Evolutionary conservation across 2,329 filamentous ascomycete genomes (phyloP).

Genomic region (Arthrobotrys megalospora): DNA sequence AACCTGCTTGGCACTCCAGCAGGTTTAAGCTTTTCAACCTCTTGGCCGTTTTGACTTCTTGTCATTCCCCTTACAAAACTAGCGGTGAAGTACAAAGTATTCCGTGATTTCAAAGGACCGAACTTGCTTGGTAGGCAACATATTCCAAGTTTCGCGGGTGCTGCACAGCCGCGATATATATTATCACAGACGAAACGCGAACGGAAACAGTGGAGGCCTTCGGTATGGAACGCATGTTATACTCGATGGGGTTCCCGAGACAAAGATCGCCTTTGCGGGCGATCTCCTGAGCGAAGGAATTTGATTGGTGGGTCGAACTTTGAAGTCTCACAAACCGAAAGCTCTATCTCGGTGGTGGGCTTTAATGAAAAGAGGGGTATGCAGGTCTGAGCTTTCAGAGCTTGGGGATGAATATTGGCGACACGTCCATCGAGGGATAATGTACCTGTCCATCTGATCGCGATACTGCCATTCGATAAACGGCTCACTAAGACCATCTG

Average conservation of each 20-base stretch:
- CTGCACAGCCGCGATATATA: constrained; percentile 8
- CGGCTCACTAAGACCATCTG: constrained; percentile 42
- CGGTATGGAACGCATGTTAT: constrained; percentile 31
- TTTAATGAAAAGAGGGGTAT: constrained; percentile 45
- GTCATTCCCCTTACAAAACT: constrained; percentile 14
- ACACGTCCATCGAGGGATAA: constrained; percentile 38
- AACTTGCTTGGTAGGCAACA: constrained; percentile 22
- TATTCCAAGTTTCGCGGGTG: constrained; percentile 22
- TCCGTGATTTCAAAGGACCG: background rate
- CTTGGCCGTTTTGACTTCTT: constrained; percentile 24
- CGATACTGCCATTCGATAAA: constrained; percentile 42
- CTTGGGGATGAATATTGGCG: constrained; percentile 14
- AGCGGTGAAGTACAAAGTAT: background rate
- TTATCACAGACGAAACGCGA: constrained; percentile 32
- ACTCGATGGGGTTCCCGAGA: constrained; percentile 60
- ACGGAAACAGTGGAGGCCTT: constrained; percentile 39
- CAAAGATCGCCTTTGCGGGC: constrained; percentile 48
- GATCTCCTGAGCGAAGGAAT: constrained; percentile 33
- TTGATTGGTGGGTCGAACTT: constrained; percentile 36
- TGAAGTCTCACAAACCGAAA: constrained; percentile 49
- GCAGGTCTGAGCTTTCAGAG: constrained; percentile 28
- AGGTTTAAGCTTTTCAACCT: constrained; percentile 49
- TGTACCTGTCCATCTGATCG: constrained; percentile 56
- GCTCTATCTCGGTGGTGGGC: constrained; percentile 2
- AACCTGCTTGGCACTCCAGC: constrained; percentile 49